These are phyloP conservation scores for Parathielavia hyrcaniae DNA, from an alignment of 495 filamentous ascomycete species.

Conservation along the genomic window DNA sequence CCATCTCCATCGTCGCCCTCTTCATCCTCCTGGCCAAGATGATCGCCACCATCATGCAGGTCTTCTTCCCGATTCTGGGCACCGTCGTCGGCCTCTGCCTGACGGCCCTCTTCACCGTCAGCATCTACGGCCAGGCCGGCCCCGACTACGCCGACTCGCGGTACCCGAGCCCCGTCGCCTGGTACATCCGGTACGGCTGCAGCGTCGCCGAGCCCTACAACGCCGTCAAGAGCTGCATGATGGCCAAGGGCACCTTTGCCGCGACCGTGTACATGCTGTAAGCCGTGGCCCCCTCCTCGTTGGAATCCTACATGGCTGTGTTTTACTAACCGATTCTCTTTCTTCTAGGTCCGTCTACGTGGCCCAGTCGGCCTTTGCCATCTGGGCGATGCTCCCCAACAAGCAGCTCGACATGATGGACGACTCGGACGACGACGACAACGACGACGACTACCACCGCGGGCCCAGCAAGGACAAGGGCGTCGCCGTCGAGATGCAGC, in stretches of 20 bases:
- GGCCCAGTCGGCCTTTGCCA: constrained; percentile 48
- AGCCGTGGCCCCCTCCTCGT: constrained; percentile 34
- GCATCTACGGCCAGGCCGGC: constrained; percentile 67
- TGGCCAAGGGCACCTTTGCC: constrained; percentile 71
- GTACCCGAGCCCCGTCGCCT: constrained; percentile 61
- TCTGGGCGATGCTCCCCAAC: constrained; percentile 59
- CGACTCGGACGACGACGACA: constrained; percentile 36
- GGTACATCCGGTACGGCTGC: constrained; percentile 81
- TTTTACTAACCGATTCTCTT: neutral
- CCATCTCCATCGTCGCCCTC: constrained; percentile 68
- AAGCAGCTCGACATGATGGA: constrained; percentile 35
- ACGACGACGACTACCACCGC: constrained; percentile 32
- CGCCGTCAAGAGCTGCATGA: constrained; percentile 62
- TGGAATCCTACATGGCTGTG: too few relatives aligned
- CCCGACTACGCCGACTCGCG: constrained; percentile 70
- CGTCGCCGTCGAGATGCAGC: constrained; percentile 41
- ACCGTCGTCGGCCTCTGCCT: constrained; percentile 53
- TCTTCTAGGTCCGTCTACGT: constrained; percentile 49
- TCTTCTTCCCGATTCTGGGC: constrained; percentile 65
- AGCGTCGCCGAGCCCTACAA: constrained; percentile 50
- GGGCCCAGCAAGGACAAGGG: constrained; percentile 21
- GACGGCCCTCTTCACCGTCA: constrained; percentile 58
- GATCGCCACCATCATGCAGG: constrained; percentile 62
- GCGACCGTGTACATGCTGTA: constrained; percentile 66
- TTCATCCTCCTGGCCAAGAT: constrained; percentile 61